Percentiles rank a stretch among this genome's conserved stretches.
These are phyloP conservation scores for Ustilago tritici DNA, from an alignment of 1,284 basidiomycete species.

Conservation along the genomic window DNA sequence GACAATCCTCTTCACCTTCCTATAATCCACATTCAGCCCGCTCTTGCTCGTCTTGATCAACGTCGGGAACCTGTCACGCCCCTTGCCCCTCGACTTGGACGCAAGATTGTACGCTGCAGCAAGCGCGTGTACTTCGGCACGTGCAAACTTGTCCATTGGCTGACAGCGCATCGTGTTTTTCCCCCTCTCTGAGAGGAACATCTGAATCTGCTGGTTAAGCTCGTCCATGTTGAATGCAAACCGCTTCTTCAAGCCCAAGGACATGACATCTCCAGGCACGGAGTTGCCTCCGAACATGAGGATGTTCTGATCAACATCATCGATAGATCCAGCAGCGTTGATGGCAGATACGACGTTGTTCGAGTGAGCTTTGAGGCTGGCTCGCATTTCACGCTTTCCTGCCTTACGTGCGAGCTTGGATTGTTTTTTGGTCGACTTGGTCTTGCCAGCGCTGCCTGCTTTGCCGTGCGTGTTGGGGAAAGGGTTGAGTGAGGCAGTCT, in stretches of 20 bases:
- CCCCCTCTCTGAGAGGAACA: constrained; percentile 52
- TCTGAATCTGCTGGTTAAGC: constrained; percentile 59
- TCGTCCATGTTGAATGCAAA: constrained; percentile 57
- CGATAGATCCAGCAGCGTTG: constrained; percentile 39
- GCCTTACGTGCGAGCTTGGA: constrained; percentile 53
- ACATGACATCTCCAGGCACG: constrained; percentile 19
- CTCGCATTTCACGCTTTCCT: constrained; percentile 50
- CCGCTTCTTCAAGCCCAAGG: constrained; percentile 31
- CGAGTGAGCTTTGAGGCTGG: constrained; percentile 45
- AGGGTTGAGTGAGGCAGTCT: constrained; percentile 73
- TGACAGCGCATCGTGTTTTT: constrained; percentile 63
- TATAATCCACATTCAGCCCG: constrained; percentile 46
- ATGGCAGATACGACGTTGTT: constrained; percentile 38
- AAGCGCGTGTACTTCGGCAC: constrained; percentile 67
- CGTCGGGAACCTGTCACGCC: constrained; percentile 58
- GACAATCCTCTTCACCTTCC: constrained; percentile 53
- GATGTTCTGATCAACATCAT: constrained; percentile 31
- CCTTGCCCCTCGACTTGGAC: constrained; percentile 60
- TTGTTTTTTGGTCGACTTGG: constrained; percentile 54
- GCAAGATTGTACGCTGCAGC: constrained; percentile 63
- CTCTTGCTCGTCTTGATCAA: constrained; percentile 64
- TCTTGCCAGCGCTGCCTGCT: constrained; percentile 27
- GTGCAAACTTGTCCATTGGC: constrained; percentile 67
- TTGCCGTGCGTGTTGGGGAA: constrained; percentile 64
- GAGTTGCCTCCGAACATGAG: constrained; percentile 34